These are phyloP conservation scores for Phytophthora aleatoria DNA, from an alignment of 352 stramenopile genomes.

Conservation along the genomic window DNA sequence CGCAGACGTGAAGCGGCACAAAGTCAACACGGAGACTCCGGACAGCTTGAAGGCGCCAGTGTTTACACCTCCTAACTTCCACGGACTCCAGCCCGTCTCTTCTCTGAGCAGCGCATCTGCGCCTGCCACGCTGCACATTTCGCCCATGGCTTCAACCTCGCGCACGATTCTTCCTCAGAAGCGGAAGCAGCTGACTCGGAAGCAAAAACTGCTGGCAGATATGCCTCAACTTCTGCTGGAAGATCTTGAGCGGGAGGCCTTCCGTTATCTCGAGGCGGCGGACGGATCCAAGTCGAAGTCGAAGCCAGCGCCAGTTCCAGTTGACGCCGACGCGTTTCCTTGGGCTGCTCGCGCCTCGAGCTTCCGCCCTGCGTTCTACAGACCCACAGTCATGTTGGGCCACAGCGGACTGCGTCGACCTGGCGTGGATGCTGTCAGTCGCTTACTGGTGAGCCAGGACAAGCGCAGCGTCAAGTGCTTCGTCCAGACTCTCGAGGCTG, in stretches of 20 bases:
- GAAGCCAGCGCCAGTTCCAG: slow-evolving; percentile 9
- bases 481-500: slow-evolving; percentile 30
- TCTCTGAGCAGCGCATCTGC: slow-evolving; percentile 19
- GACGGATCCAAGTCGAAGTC: slow-evolving; percentile 14
- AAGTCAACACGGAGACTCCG: slow-evolving; percentile 11
- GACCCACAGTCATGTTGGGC: slow-evolving; percentile 52
- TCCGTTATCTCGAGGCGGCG: slow-evolving; percentile 26
- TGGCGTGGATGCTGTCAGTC: slow-evolving; percentile 48
- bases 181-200: slow-evolving; percentile 39
- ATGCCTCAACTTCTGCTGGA: slow-evolving; percentile 39
- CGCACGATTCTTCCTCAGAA: slow-evolving; percentile 29
- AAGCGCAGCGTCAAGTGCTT: slow-evolving; percentile 74
- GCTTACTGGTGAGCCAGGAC: slow-evolving; percentile 61
- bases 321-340: slow-evolving; percentile 38
- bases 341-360: slow-evolving; percentile 25
- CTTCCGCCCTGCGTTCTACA: slow-evolving; percentile 55
- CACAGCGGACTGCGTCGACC: slow-evolving; percentile 41
- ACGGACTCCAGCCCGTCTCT: slow-evolving; percentile 4
- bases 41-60: neutral
- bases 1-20: slow-evolving; percentile 27
- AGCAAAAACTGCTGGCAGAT: slow-evolving; percentile 44
- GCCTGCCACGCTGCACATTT: slow-evolving; percentile 32
- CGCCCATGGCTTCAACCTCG: slow-evolving; percentile 26
- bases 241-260: slow-evolving; percentile 42
- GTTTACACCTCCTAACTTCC: slow-evolving; percentile 23